These are phyloP conservation scores for Dryas integrifolia DNA, from an alignment of 331 rosid genomes.

Conservation along the genomic window DNA sequence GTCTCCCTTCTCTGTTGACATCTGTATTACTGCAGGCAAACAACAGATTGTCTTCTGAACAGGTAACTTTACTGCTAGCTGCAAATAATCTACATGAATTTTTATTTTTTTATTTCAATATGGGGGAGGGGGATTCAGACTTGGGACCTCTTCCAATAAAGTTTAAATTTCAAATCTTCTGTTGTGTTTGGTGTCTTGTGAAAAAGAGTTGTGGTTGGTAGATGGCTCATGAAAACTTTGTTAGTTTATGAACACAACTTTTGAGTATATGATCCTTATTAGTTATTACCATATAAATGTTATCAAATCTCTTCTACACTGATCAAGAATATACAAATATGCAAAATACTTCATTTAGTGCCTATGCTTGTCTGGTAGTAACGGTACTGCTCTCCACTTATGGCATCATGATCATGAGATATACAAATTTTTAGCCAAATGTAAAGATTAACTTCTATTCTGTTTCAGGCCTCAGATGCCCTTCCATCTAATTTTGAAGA, in stretches of 20 bases:
- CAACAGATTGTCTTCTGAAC: conserved; percentile 86
- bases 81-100: conserved; percentile 14
- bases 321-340: neutral
- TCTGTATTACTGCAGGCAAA: conserved; percentile 94
- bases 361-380: neutral
- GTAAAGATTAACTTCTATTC: neutral
- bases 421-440: neutral
- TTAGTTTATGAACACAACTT: neutral
- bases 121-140: too few species aligned
- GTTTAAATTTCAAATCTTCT: neutral
- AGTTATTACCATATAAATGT: neutral
- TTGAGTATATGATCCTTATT: neutral
- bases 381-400: neutral
- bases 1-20: conserved; percentile 90
- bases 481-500: conserved; percentile 99
- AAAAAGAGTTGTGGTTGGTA: neutral
- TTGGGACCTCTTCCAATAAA: too few species aligned
- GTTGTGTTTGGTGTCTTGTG: neutral
- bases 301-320: neutral
- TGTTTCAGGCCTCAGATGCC: conserved; percentile 60
- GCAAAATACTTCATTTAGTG: neutral
- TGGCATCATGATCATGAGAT: neutral
- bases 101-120: too few species aligned
- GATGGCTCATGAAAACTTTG: neutral
- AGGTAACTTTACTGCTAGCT: conserved; percentile 43